Base-by-base conservation (phyloP, 148 eudicot genomes). In the Heliosperma pusillum region DNA sequence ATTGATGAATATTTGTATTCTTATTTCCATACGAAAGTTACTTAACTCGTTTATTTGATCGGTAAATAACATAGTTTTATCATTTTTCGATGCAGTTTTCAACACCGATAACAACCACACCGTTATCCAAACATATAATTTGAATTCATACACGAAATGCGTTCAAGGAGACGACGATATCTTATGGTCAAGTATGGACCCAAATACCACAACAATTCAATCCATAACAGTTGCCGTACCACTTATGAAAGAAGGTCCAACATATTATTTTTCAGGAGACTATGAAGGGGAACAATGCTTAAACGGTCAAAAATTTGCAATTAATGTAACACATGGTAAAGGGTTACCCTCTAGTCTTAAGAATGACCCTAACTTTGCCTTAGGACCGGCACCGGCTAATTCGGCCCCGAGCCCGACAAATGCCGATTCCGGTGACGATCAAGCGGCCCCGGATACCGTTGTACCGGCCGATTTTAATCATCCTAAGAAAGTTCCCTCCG, bases 211-310 rank as follows among this genome's bases (percentile, higher is more conserved):
- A 1, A 27, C 71, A 1, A 88, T 88, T 0, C 81, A 61, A 10
- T 80, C 88, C 0, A 57, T 80, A 12, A 81, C 90, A 0, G 82
- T 90, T 1, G 33, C 90, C 0, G 93, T 94, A 0, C 96, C 97
- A 12, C 85, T 94, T 0, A 11, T 81, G 16, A 89, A 90, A 71
- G 85, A 86, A 47, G 98, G 97, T 2, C 33, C 60, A 0, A 90
- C 88, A 0, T 94, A 90, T 26, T 94, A 91, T 76, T 91, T 94
- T 83, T 94, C 98, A 4, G 84, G 97, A 6, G 89, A 90, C 75
- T 94, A 94, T 57, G 98, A 94, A 33, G 98, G 98, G 0, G 90
- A 88, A 50, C 98, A 94, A 62, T 94, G 98, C 74, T 70, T 75
- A 50, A 74, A 78, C 25, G 97, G 98, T 12, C 93, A 87, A 62